Percentiles rank a stretch among this genome's conserved stretches.
Evolutionary conservation across 805 yeast genomes (phyloP).

Genomic region (Kazachstania viticola): DNA sequence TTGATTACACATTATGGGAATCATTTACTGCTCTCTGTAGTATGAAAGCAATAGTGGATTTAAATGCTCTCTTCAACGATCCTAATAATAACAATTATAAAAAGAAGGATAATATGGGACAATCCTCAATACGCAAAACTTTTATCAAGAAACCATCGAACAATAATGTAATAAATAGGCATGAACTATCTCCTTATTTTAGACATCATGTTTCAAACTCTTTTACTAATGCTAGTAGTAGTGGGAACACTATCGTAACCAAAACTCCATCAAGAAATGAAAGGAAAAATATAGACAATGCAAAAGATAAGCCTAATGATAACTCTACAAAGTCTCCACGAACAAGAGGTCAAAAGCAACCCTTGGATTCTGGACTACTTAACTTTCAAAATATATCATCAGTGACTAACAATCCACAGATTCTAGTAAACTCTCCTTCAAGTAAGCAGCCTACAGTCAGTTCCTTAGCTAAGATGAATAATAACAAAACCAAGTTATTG

Average conservation of each 20-base stretch:
- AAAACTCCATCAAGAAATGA: not conserved
- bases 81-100: not conserved
- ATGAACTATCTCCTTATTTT: not conserved
- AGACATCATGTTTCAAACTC: not conserved
- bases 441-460: constrained; percentile 5
- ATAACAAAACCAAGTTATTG: constrained; percentile 8
- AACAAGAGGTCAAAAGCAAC: not conserved
- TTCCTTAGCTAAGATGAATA: constrained; percentile 6
- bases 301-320: not conserved
- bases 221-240: not conserved
- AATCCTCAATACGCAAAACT: too few relatives aligned
- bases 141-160: not conserved
- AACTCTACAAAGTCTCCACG: not conserved
- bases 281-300: not conserved
- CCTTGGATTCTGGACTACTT: not conserved
- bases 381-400: not conserved
- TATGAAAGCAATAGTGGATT: constrained; percentile 56
- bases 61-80: constrained; percentile 10
- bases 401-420: not conserved
- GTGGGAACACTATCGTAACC: not conserved
- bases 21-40: constrained; percentile 67
- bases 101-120: not conserved
- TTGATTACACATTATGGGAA: constrained; percentile 78
- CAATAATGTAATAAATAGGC: not conserved
- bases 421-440: not conserved